Evolutionary conservation across 257 asterid species (phyloP).

Genomic region (Fraxinus quadrangulata): DNA sequence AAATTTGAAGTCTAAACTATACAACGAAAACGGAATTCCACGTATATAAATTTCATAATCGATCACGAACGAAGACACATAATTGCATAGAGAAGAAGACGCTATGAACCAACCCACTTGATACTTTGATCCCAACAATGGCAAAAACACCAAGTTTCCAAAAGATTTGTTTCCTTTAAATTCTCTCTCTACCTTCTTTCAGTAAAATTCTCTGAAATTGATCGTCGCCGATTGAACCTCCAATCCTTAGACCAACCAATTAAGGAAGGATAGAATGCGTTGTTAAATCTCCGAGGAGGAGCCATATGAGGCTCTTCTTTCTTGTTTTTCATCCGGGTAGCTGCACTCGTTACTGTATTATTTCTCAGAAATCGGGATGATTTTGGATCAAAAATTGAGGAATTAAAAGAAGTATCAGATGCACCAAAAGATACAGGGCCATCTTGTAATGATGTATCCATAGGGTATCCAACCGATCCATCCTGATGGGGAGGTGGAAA

Average conservation of each 20-base stretch:
- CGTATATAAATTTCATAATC: neutral
- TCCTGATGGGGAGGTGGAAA: constrained; percentile 96
- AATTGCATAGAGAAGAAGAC: neutral
- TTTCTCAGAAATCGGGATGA: constrained; percentile 45
- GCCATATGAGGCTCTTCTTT: constrained; percentile 56
- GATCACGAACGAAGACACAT: neutral
- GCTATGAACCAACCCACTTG: constrained; percentile 9
- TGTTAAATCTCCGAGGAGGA: constrained; percentile 52
- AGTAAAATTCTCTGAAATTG: constrained; percentile 41
- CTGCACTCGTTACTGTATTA: constrained; percentile 35
- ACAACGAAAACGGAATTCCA: constrained; percentile 21
- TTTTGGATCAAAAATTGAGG: constrained; percentile 48
- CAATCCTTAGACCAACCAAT: constrained; percentile 61
- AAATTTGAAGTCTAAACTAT: constrained; percentile 22
- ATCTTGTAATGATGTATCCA: constrained; percentile 41
- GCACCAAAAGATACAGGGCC: constrained; percentile 49
- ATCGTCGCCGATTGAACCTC: constrained; percentile 54
- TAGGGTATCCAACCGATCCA: constrained; percentile 65
- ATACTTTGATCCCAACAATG: constrained; percentile 11
- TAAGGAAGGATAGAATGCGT: constrained; percentile 59
- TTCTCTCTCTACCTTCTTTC: constrained; percentile 35
- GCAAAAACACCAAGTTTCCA: constrained; percentile 17
- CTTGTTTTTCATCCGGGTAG: constrained; percentile 46
- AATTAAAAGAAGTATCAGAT: constrained; percentile 44
- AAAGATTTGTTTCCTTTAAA: constrained; percentile 11